Evolutionary conservation across 108 stramenopile genomes (phyloP), one percentile per base, ranked within the genome.

Genomic region (Nitzschia sp.): DNA sequence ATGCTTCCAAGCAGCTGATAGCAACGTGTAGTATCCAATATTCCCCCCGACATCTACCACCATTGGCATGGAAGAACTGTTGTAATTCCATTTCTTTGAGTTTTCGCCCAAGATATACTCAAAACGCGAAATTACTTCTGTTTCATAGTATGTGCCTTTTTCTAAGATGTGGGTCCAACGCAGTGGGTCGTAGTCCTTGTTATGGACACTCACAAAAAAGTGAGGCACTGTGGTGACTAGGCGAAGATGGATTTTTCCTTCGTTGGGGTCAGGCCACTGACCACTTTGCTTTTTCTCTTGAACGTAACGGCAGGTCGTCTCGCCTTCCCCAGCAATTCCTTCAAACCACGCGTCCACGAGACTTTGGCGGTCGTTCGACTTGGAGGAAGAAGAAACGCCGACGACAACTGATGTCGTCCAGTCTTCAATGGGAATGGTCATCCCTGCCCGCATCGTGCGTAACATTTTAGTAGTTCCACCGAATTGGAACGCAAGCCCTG

Each of bases 21-120:
- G 31, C n/a, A 86, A 42, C 4, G 78, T n/a, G n/a, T n/a, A n/a
- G n/a, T n/a, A n/a, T n/a, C n/a, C n/a, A n/a, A n/a, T n/a, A n/a
- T n/a, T n/a, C 19, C 71, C 81, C 1, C 85, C 85, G 24, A 83
- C 70, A 59, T 86, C 85, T 1, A 86, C 26, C 2, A 75, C 74
- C 4, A 66, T 18, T 6, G 65, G 38, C 21, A 27, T n/a, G 17
- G 65, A 17, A 19, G 28, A 25, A 42, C 38, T 15, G 15, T 42
- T 42, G 15, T 8, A 42, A 8, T 42, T 42, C 38, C 38, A 42
- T 42, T 42, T 8, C 1, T 64, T 28, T 1, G n/a, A n/a, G 1
- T 1, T 30, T 26, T 74, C 31, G 2, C 18, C 23, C 18, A 75
- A 55, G 29, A 75, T 68, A 18, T 58, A 4, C 23, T 54, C 31